Conservation (phyloP, 129 eudicot genomes). For the Ambrosia artemisiifolia region DNA sequence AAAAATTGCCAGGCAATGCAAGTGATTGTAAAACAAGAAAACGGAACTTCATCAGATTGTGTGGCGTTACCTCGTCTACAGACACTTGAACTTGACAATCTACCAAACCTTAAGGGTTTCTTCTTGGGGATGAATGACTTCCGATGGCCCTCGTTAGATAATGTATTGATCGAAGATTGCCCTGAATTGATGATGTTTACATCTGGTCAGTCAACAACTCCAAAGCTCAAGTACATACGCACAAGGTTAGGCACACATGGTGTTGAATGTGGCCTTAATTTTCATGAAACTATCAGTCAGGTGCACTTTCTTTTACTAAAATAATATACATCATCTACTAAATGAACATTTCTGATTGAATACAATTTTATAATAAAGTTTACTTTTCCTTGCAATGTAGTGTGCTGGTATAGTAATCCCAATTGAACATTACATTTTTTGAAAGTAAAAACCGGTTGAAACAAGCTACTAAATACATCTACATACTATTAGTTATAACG, state of each 20-base stretch:
- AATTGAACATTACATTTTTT: too few species aligned
- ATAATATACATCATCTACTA: too few species aligned
- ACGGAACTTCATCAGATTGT: not conserved
- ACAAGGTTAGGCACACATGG: not conserved
- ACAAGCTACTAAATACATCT: too few species aligned
- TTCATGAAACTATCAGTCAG: not conserved
- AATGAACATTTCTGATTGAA: too few species aligned
- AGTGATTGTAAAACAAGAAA: not conserved
- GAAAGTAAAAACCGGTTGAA: too few species aligned
- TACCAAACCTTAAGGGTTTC: constrained; percentile 10
- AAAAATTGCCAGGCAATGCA: not conserved
- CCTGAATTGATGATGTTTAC: not conserved
- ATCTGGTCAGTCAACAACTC: not conserved
- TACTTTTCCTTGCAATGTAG: too few species aligned
- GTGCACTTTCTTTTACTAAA: not conserved
- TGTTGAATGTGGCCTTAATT: not conserved
- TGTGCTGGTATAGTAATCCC: too few species aligned
- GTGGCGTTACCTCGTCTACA: not conserved
- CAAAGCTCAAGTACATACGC: not conserved
- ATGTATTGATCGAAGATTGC: not conserved
- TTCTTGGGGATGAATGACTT: not conserved
- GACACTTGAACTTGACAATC: not conserved
- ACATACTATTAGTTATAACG: too few species aligned
- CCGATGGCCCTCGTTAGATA: not conserved
- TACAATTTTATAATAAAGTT: too few species aligned